phyloP scores from a whole-genome alignment of 768 basidiomycete genomes.

The Mycena sanguinolenta region DNA sequence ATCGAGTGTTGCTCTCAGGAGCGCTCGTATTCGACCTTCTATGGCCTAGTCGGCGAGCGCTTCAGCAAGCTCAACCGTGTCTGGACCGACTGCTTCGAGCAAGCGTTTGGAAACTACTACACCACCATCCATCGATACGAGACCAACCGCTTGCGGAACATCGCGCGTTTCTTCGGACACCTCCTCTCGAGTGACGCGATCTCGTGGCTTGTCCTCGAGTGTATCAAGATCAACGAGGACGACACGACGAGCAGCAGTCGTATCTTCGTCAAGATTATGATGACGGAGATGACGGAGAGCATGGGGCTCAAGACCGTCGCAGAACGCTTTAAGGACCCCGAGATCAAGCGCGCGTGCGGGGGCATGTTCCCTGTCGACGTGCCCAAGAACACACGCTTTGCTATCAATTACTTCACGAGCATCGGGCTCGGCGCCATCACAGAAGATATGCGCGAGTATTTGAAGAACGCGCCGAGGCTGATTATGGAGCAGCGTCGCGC shows the following conservation, averaged over 20 bases:
- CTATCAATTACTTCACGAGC: conserved; percentile 98
- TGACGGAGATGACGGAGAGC: conserved; percentile 94
- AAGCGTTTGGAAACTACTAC: conserved; percentile 91
- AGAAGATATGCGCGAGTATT: conserved; percentile 96
- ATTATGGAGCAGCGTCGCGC: conserved; percentile 96
- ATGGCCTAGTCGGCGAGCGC: conserved; percentile 95
- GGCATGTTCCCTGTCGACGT: conserved; percentile 97
- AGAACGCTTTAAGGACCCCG: conserved; percentile 91
- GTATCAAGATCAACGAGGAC: conserved; percentile 95
- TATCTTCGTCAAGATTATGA: conserved; percentile 97
- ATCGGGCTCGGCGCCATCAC: conserved; percentile 92
- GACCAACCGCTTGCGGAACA: conserved; percentile 97
- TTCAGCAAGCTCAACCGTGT: conserved; percentile 96
- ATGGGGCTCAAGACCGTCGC: conserved; percentile 91
- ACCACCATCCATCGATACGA: conserved; percentile 98
- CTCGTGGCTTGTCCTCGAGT: conserved; percentile 88
- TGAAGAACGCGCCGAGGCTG: conserved; percentile 94
- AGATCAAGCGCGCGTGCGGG: conserved; percentile 77
- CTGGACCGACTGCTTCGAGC: conserved; percentile 92
- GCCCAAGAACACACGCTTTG: conserved; percentile 95
- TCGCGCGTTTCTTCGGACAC: conserved; percentile 97
- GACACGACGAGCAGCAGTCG: conserved; percentile 96
- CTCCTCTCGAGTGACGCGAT: conserved; percentile 88
- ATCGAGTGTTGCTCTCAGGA: conserved; percentile 99
- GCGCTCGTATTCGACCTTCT: conserved; percentile 97